These are phyloP conservation scores for Trichoderma asperelloides DNA, from an alignment of 495 filamentous ascomycete species.

Conservation along the genomic window DNA sequence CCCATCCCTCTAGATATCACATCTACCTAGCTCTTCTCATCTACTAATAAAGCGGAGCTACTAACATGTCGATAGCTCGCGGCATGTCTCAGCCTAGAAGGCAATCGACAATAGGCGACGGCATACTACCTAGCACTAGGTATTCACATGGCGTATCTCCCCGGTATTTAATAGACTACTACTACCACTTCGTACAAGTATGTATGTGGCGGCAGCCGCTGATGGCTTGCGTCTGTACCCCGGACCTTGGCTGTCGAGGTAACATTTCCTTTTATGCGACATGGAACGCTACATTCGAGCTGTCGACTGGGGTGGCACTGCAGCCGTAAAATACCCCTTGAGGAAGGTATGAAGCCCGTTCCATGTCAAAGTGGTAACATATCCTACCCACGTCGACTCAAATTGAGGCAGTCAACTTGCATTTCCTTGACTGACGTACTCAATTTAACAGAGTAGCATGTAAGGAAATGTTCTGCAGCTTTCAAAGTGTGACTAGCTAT, in stretches of 20 bases:
- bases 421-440: not conserved
- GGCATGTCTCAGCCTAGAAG: not conserved
- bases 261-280: conserved; percentile 2
- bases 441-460: not conserved
- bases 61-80: not conserved
- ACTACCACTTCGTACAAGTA: too few species aligned
- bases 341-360: not conserved
- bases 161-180: not conserved
- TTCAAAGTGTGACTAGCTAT: not conserved
- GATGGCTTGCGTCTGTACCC: not conserved
- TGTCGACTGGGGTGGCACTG: not conserved
- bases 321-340: conserved; percentile 7
- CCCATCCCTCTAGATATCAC: not conserved
- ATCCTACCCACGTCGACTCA: not conserved
- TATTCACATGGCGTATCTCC: not conserved
- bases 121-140: not conserved
- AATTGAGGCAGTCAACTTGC: not conserved
- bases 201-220: not conserved
- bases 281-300: conserved; percentile 6
- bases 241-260: conserved; percentile 1
- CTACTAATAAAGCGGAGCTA: not conserved
- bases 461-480: not conserved
- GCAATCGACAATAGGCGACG: not conserved
- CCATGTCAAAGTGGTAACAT: not conserved
- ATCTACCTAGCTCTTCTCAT: not conserved